Base-by-base conservation (phyloP, 1,284 basidiomycete species). In the Anthracocystis panici-leucophaei region DNA sequence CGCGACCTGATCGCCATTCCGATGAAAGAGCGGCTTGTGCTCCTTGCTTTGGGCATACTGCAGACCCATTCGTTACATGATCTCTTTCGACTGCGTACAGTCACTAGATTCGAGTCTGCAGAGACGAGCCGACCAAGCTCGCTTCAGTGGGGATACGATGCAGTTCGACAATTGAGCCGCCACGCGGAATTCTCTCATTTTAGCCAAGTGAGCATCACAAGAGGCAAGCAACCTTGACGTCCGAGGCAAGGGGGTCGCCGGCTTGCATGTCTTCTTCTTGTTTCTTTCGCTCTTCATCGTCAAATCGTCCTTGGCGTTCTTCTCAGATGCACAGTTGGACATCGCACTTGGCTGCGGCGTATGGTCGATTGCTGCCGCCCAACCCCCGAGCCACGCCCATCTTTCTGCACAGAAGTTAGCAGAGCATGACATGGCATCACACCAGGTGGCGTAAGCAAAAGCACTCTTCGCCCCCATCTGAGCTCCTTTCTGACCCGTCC, bases 271-370 rank as follows among this genome's bases (percentile, higher is more conserved):
- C 10, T 9, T 29, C 9, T 31, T 18, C n/a, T 5, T 33, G 12
- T 54, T 38, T 33, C 38, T n/a, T n/a, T 20, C 21, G 16, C 23
- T 42, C 40, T 42, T 21, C 52, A 48, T 48, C 46, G 29, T 27
- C 46, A n/a, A 25, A 16, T 25, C 5, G 25, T n/a, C 9, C 46
- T n/a, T 27, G 5, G 31, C 16, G 9, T 38, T 38, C 49, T 23
- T 33, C 14, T 10, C 8, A 31, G 8, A 9, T 10, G 48, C 48
- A 31, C 33, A 53, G 16, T 29, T 53, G 38, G 21, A 54, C 46
- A 21, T 51, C 46, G 7, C 14, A 21, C 63, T 65, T 57, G 63
- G 45, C 52, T 65, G 51, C 57, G 40, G 45, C 11, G 16, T 53
- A 23, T 50, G 11, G 42, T 60, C 50, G 51, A 46, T 49, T n/a